Base-by-base conservation (phyloP, 2,329 filamentous ascomycete genomes). In the Huntiella decipiens region DNA sequence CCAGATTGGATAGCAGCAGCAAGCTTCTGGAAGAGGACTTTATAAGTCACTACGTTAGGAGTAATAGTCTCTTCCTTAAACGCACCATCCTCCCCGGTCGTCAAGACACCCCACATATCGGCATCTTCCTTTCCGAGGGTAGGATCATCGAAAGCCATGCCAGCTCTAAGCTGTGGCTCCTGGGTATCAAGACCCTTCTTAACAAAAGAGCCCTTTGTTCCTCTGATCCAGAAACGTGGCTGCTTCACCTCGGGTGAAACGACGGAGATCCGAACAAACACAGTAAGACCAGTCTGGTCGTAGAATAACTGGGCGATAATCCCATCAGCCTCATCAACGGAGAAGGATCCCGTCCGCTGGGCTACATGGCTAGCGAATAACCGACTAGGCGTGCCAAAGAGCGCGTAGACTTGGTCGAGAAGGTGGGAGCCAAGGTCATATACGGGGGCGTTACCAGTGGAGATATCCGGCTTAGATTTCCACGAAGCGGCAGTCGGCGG, bases 341-440 rank as follows among this genome's bases (percentile, higher is more conserved):
- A 54, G 2, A 65, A 45, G 31, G 53, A 54, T 33, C 64, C 71
- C 43, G 66, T 65, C 32, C 81, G 68, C 61, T 84, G 78, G 42
- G 69, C 72, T n/a, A 74, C 66, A 10, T 86, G 67, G 50, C 79
- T 75, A 8, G 68, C 82, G 6, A 76, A 83, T 1, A 87, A 72
- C 3, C 65, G 66, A 45, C 70, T 63, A 0, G 83, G 83, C 55
- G 76, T 61, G 13, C 82, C 82, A 51, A 86, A 82, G 3, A 83
- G 64, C 35, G 71, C 61, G 56, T 81, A 80, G 2, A 70, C 75
- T 61, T 88, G 82, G 59, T 88, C 82, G 43, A 87, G 66, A 43
- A 87, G 64, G 58, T 88, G 82, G 4, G 78, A 75, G 38, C 82
- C 82, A 1, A 88, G 66, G 55, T 87, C 82, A 56, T 79, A 87